Evolutionary conservation across 768 basidiomycete species (phyloP), one percentile per base, ranked within the genome.

Genomic region (Suillus fuscotomentosus): DNA sequence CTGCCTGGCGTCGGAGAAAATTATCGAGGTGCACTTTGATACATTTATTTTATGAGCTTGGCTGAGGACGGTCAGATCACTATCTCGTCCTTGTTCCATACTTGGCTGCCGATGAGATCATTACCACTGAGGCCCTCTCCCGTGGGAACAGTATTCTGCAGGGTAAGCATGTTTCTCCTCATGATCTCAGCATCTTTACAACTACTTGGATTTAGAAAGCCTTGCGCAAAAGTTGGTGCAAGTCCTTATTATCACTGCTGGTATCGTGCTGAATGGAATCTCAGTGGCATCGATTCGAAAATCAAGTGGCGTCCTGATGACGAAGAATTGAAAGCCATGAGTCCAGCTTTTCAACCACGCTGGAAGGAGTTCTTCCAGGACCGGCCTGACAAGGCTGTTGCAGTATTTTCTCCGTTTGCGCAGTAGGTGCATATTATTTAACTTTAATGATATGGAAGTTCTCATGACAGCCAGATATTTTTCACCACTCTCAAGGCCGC

Each of bases 1-100:
- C 82, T 93, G 10, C 89, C 90, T 1, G 88, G 88, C 15, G 91
- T 94, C 3, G 91, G 91, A n/a, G 87, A 89, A 69, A 84, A 91
- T 68, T 86, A 84, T 63, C 80, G 82, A 73, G 86, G 86, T 83
- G 62, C 45, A 70, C 61, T 20, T 45, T 45, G 31, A 4, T 38
- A 6, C 22, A 39, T 3, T 34, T n/a, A 14, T 38, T 41, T 1
- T 1, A 15, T 8, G n/a, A 8, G 9, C 11, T 17, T 27, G 14
- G 15, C n/a, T 60, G 8, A 47, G 2, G 42, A 13, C 11, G 2
- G 20, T 34, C 47, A 78, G 62, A 81, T 77, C 77, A 78, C 61
- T 72, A 71, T 15, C 63, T 73, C 8, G 54, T 67, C 1, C 66
- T 75, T 34, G 57, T 63, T 7, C 65, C 71, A 2, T 87, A 81